Conservation (phyloP, 2,329 filamentous ascomycete species). For the Teratosphaeria viscida region DNA sequence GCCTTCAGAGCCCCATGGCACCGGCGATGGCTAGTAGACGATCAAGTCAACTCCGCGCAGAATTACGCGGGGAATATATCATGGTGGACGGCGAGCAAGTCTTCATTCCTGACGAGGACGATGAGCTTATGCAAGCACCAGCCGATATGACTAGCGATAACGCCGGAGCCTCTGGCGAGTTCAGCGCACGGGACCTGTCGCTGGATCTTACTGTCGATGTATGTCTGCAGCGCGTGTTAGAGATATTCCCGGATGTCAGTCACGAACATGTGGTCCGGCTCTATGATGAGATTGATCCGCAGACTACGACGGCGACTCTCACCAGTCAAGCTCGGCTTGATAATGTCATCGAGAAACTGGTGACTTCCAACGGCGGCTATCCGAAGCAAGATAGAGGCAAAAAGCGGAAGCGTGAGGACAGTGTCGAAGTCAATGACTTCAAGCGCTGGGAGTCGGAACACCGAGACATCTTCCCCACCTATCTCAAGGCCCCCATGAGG, state of each 20-base stretch:
- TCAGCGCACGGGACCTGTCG: neutral
- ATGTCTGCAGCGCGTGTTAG: conserved; percentile 19
- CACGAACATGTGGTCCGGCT: conserved; percentile 21
- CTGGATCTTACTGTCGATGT: conserved; percentile 11
- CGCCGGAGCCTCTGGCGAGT: neutral
- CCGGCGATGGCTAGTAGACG: neutral
- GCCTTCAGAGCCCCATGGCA: neutral
- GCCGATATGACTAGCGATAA: neutral
- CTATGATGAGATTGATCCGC: conserved; percentile 10
- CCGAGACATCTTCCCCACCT: conserved; percentile 7
- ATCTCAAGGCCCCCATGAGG: conserved; percentile 11
- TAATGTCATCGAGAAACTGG: conserved; percentile 20
- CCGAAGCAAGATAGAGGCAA: conserved; percentile 20
- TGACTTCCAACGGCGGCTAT: conserved; percentile 13
- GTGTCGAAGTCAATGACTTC: conserved; percentile 12
- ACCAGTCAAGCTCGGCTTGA: conserved; percentile 12
- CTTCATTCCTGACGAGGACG: conserved; percentile 17
- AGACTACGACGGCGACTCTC: conserved; percentile 3
- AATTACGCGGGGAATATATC: conserved; percentile 4
- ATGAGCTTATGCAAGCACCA: neutral
- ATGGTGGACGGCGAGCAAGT: conserved; percentile 14
- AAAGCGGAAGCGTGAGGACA: conserved; percentile 22
- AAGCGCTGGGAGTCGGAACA: conserved; percentile 14
- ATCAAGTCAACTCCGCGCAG: neutral
- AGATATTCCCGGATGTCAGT: conserved; percentile 25